Conservation (phyloP, 2,329 filamentous ascomycete species). For the Knoxdaviesia proteae region DNA sequence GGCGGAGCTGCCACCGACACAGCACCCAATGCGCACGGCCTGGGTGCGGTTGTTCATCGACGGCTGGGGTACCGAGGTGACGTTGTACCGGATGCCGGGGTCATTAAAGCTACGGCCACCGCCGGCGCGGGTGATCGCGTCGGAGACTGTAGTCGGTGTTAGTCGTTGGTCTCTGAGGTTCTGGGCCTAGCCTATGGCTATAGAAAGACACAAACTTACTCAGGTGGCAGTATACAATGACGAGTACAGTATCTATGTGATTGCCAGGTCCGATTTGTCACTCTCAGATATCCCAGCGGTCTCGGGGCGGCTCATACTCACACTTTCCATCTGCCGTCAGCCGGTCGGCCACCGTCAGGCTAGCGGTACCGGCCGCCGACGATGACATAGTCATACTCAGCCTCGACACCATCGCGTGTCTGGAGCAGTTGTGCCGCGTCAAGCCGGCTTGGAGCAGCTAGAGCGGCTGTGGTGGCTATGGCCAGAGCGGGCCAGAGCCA, state of each 20-base stretch:
- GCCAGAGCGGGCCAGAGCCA: no score
- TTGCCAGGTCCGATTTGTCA: neutral
- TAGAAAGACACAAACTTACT: constrained; percentile 1
- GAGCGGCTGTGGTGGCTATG: no score
- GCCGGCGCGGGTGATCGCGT: constrained; percentile 7
- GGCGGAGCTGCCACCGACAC: constrained; percentile 17
- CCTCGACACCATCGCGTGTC: neutral
- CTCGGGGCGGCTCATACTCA: constrained; percentile 1
- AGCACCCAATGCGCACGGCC: constrained; percentile 11
- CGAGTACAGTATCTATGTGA: constrained; percentile 5
- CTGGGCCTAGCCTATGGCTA: constrained; percentile 6
- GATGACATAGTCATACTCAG: constrained; percentile 12
- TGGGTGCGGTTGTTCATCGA: constrained; percentile 9
- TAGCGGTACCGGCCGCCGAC: constrained; percentile 14
- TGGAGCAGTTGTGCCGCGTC: neutral
- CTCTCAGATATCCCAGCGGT: neutral
- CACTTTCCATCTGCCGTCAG: constrained; percentile 13
- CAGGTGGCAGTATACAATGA: constrained; percentile 7
- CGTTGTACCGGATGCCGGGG: constrained; percentile 8
- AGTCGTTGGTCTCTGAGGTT: constrained; percentile 4
- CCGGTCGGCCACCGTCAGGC: constrained; percentile 14
- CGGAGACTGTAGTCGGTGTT: constrained; percentile 5
- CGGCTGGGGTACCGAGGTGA: constrained; percentile 11
- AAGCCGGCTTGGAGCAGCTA: no score
- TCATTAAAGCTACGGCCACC: constrained; percentile 7